Percentiles rank a stretch among this genome's conserved stretches.
Conservation (phyloP, 441 rosid species). For the Kokia cookei region DNA sequence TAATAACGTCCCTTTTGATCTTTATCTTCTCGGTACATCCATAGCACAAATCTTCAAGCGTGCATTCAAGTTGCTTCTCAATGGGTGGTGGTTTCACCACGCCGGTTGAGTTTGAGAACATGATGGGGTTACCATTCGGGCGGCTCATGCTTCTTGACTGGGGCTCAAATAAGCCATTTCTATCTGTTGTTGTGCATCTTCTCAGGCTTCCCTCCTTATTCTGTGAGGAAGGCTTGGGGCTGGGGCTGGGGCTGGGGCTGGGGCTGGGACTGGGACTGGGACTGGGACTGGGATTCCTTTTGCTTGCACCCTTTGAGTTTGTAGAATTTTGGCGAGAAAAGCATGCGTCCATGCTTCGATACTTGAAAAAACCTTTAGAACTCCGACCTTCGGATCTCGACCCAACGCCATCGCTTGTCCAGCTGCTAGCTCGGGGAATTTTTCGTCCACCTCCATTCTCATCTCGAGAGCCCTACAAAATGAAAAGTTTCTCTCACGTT, state of each 20-base stretch:
- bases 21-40: slow-evolving; percentile 76
- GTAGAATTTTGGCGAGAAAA: slow-evolving; percentile 22
- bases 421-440: slow-evolving; percentile 36
- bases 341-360: slow-evolving; percentile 20
- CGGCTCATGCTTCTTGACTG: slow-evolving; percentile 28
- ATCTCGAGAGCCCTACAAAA: slow-evolving; percentile 14
- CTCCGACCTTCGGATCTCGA: slow-evolving; percentile 7
- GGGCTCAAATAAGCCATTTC: slow-evolving; percentile 11
- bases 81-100: slow-evolving; percentile 56
- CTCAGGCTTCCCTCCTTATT: slow-evolving; percentile 28
- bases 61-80: slow-evolving; percentile 58
- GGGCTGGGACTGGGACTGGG: slow-evolving; percentile 9
- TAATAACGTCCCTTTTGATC: slow-evolving; percentile 63
- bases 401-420: slow-evolving; percentile 20
- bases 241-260: slow-evolving; percentile 6
- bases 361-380: slow-evolving; percentile 11
- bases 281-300: slow-evolving; percentile 13
- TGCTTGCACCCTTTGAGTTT: slow-evolving; percentile 42
- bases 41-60: slow-evolving; percentile 75
- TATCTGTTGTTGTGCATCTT: slow-evolving; percentile 19
- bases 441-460: slow-evolving; percentile 9
- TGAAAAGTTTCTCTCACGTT: not conserved
- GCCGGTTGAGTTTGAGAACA: slow-evolving; percentile 68
- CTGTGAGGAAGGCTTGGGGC: slow-evolving; percentile 14
- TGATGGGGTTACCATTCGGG: slow-evolving; percentile 36